Percentiles rank a stretch among this genome's conserved stretches.
These are phyloP conservation scores for Candida frijolesensis DNA, from an alignment of 1,139 yeast genomes.

Conservation along the genomic window DNA sequence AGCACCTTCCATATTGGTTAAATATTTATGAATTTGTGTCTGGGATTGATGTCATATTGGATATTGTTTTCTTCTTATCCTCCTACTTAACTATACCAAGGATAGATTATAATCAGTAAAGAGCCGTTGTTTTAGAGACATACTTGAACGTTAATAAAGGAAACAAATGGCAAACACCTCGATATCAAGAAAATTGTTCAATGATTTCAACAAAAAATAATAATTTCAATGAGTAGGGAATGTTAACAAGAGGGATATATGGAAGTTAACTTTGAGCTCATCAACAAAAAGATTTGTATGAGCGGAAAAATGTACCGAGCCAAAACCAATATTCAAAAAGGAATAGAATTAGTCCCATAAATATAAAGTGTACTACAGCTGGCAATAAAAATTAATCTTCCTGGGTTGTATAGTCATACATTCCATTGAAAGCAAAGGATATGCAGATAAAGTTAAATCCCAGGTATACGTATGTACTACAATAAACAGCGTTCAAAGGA, in stretches of 20 bases:
- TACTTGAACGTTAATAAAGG: no score
- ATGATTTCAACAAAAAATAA: no score
- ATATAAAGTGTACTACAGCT: constrained; percentile 14
- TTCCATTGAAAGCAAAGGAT: constrained; percentile 15
- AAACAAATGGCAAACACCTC: no score
- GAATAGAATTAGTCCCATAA: constrained; percentile 9
- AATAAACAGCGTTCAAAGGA: background rate
- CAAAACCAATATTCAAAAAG: constrained; percentile 14
- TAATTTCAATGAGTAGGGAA: no score
- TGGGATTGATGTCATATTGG: no score
- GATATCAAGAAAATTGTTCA: no score
- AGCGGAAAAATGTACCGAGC: constrained; percentile 8
- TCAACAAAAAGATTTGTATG: background rate
- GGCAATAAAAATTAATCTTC: constrained; percentile 14
- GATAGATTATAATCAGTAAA: no score
- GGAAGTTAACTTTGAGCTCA: background rate
- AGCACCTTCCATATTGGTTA: no score
- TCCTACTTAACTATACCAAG: no score
- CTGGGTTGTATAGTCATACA: constrained; percentile 24
- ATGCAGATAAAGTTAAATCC: constrained; percentile 21
- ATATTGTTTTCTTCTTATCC: no score
- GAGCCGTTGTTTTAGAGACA: no score
- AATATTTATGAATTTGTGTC: no score
- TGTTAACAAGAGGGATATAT: background rate
- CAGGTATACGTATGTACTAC: constrained; percentile 12